phyloP scores from a whole-genome alignment of 1,284 basidiomycete genomes.

The Malassezia nana region DNA sequence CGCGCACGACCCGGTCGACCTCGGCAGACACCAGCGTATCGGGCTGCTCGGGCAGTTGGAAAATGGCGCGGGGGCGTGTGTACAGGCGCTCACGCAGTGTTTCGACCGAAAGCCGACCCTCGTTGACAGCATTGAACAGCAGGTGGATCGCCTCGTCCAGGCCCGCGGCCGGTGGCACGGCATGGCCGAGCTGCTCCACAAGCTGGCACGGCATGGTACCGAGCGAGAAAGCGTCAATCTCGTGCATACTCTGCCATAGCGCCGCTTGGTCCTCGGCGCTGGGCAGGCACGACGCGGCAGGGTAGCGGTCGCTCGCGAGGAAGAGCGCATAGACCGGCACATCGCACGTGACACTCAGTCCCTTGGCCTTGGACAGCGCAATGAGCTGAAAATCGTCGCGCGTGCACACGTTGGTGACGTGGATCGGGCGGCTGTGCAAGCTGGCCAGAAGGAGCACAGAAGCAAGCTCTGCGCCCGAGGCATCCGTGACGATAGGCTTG shows the following conservation, averaged over 20 bases:
- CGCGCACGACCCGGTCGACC: conserved; percentile 58
- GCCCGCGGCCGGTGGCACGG: conserved; percentile 65
- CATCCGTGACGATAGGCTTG: conserved; percentile 87
- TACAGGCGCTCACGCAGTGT: conserved; percentile 71
- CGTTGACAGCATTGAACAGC: conserved; percentile 72
- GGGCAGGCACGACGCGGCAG: conserved; percentile 59
- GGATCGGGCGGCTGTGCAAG: conserved; percentile 76
- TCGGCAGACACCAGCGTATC: conserved; percentile 71
- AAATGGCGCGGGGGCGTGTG: conserved; percentile 86
- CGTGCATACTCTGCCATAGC: conserved; percentile 74
- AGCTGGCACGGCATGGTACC: conserved; percentile 73
- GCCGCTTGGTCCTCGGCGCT: conserved; percentile 67
- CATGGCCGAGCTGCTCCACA: conserved; percentile 60
- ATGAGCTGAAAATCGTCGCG: conserved; percentile 84
- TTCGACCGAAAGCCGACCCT: conserved; percentile 69
- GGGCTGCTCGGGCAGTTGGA: conserved; percentile 73
- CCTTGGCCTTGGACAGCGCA: conserved; percentile 84
- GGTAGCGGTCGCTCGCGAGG: conserved; percentile 63
- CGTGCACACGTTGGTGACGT: conserved; percentile 83
- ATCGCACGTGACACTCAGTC: conserved; percentile 89
- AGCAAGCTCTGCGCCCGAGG: conserved; percentile 80
- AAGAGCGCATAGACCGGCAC: conserved; percentile 87
- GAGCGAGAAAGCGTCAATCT: conserved; percentile 84
- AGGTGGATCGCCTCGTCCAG: conserved; percentile 79
- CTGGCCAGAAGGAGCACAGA: conserved; percentile 86